Evolutionary conservation across 179 eudicot species (phyloP).

Genomic region (Spergularia azorica): DNA sequence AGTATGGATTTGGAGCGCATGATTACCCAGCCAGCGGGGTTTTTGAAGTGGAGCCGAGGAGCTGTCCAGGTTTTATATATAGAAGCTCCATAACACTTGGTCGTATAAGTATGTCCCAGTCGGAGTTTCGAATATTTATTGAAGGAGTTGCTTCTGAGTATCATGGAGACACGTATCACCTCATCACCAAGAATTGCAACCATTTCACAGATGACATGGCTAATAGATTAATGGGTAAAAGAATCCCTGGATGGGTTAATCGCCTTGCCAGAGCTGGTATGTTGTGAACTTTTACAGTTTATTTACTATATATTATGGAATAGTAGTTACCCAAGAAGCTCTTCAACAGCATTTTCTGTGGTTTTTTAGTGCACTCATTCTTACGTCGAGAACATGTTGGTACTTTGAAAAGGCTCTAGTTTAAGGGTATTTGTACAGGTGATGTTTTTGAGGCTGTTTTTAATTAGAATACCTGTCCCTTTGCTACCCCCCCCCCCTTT

Average conservation of each 20-base stretch:
- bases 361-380: not conserved
- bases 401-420: not conserved
- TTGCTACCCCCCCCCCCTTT: not conserved
- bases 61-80: conserved; percentile 91
- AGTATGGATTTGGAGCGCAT: conserved; percentile 98
- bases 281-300: conserved; percentile 13
- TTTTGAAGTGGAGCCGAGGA: conserved; percentile 93
- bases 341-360: not conserved
- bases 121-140: conserved; percentile 76
- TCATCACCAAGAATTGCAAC: conserved; percentile 79
- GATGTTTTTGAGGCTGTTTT: no score
- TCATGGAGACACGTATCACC: conserved; percentile 94
- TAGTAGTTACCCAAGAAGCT: not conserved
- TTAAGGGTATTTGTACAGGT: not conserved
- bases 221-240: conserved; percentile 51
- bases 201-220: conserved; percentile 78
- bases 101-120: conserved; percentile 54
- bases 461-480: not conserved
- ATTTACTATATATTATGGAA: not conserved
- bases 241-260: conserved; percentile 84
- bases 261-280: conserved; percentile 73
- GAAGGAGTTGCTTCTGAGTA: conserved; percentile 79
- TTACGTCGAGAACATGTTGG: not conserved
- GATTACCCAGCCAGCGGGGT: conserved; percentile 92
- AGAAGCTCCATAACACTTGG: conserved; percentile 79